phyloP scores from a whole-genome alignment of 1,139 yeast genomes.

The Sugiyamaella japonica region DNA sequence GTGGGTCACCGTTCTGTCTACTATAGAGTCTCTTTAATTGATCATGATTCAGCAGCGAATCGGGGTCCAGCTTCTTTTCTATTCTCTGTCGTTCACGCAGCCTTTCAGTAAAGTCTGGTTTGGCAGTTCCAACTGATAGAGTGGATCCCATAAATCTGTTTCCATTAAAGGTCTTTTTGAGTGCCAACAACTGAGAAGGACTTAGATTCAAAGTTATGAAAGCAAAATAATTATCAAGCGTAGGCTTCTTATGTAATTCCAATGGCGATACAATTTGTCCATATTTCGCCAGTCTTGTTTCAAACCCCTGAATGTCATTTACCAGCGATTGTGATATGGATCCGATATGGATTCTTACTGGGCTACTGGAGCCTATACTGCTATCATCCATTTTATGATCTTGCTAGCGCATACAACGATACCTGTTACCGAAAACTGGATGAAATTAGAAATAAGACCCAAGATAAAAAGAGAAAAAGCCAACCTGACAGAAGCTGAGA shows the following conservation, averaged over 20 bases:
- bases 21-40: conserved; percentile 46
- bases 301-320: conserved; percentile 47
- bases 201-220: conserved; percentile 60
- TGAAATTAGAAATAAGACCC: neutral
- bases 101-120: conserved; percentile 46
- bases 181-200: conserved; percentile 47
- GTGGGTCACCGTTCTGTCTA: conserved; percentile 36
- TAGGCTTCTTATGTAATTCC: conserved; percentile 53
- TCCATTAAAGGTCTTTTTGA: conserved; percentile 64
- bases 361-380: neutral
- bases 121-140: conserved; percentile 54
- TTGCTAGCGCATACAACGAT: neutral
- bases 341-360: conserved; percentile 63
- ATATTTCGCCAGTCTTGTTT: conserved; percentile 50
- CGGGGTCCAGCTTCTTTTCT: conserved; percentile 39
- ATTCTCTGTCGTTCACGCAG: conserved; percentile 48
- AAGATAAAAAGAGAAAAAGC: neutral
- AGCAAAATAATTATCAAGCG: conserved; percentile 59
- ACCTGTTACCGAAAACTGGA: neutral
- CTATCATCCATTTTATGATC: neutral
- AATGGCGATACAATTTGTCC: conserved; percentile 49
- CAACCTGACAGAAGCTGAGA: neutral
- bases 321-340: conserved; percentile 58
- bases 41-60: conserved; percentile 42
- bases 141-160: conserved; percentile 72